Evolutionary conservation across 805 yeast genomes (phyloP).

Genomic region (Blastobotrys terrestris): DNA sequence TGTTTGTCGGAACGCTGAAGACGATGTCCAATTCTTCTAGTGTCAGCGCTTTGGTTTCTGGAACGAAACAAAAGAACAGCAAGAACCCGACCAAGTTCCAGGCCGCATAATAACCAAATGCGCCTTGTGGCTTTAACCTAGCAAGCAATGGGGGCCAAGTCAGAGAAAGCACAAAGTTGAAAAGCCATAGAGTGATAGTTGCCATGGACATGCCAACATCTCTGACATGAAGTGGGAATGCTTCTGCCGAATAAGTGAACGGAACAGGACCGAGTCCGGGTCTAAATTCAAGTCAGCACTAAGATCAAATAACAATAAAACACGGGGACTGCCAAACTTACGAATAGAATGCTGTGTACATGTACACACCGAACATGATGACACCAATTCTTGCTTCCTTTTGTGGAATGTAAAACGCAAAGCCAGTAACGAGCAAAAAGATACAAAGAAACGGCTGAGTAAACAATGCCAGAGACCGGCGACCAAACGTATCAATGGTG

Average conservation of each 20-base stretch:
- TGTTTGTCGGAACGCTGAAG: constrained; percentile 47
- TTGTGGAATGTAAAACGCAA: constrained; percentile 62
- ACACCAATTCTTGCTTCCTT: constrained; percentile 52
- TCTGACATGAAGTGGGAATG: constrained; percentile 70
- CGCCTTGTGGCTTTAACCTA: constrained; percentile 74
- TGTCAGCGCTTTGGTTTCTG: constrained; percentile 67
- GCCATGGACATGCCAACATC: constrained; percentile 78
- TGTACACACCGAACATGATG: constrained; percentile 65
- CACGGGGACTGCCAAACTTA: no score
- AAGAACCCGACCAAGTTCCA: constrained; percentile 75
- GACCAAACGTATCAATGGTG: constrained; percentile 72
- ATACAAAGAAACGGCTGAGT: constrained; percentile 58
- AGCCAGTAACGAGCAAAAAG: constrained; percentile 44
- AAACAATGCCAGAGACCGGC: constrained; percentile 51
- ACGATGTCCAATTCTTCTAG: constrained; percentile 74
- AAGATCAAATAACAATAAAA: no score
- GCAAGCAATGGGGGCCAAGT: constrained; percentile 71
- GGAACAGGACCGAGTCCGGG: constrained; percentile 90
- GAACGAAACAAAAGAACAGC: constrained; percentile 44
- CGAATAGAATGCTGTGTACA: constrained; percentile 71
- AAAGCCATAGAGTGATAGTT: constrained; percentile 51
- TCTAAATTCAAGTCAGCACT: no score
- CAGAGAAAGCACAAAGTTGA: constrained; percentile 56
- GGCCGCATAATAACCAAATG: constrained; percentile 83
- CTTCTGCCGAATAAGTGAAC: constrained; percentile 82